Percentiles rank a stretch among this genome's conserved stretches.
Conservation (phyloP, 129 eudicot species). For the Pittosporum tobira region DNA sequence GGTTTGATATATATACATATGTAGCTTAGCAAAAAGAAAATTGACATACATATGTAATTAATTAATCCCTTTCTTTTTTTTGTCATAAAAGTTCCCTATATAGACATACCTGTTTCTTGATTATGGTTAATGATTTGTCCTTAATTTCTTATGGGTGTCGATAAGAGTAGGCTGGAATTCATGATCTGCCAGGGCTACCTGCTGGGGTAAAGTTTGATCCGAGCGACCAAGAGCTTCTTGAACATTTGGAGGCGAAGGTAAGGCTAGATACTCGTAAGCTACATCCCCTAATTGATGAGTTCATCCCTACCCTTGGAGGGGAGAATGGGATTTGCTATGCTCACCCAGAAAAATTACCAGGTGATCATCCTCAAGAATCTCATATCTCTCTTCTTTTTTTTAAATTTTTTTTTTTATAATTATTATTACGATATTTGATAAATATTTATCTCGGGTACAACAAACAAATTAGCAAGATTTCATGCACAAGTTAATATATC, state of each 20-base stretch:
- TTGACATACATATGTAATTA: too few species aligned
- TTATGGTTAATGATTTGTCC: too few species aligned
- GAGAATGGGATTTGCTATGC: constrained; percentile 75
- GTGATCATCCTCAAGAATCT: constrained; percentile 14
- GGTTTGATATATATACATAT: constrained; percentile 15
- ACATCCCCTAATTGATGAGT: constrained; percentile 68
- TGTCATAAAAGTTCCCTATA: too few species aligned
- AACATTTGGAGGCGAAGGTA: constrained; percentile 66
- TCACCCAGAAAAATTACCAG: constrained; percentile 69
- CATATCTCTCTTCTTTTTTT: too few species aligned
- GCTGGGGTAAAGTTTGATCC: constrained; percentile 85
- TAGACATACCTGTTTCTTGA: too few species aligned
- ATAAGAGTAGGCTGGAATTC: constrained; percentile 32
- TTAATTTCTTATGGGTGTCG: neutral
- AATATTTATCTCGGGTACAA: too few species aligned
- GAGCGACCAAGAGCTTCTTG: constrained; percentile 57
- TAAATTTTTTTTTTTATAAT: too few species aligned
- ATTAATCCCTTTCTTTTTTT: too few species aligned
- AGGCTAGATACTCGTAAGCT: constrained; percentile 29
- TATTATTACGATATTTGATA: too few species aligned
- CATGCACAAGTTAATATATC: too few species aligned
- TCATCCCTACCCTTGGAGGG: constrained; percentile 57
- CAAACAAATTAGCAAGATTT: too few species aligned
- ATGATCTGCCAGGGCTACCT: constrained; percentile 54
- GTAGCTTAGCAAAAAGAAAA: too few species aligned